A percentile compares a stretch with the other conserved stretches of the same genome.
phyloP scores from a whole-genome alignment of 1,139 yeast genomes.

The Barnettozyma hawaiiensis region DNA sequence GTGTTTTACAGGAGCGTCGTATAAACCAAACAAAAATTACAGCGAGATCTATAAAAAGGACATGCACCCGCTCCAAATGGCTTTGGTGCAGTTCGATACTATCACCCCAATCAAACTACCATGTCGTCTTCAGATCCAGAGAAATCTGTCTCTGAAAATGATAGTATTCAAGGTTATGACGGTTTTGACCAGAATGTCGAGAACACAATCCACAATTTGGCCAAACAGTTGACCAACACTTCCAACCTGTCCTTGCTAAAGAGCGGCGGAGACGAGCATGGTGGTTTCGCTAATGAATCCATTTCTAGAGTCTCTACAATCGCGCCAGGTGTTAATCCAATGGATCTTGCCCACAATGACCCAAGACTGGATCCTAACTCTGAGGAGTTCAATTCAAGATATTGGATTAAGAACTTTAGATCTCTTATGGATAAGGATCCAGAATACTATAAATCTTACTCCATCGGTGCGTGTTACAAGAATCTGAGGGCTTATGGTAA shows the following conservation, averaged over 20 bases:
- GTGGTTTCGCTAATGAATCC: neutral
- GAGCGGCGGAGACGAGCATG: neutral
- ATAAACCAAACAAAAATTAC: too few species aligned
- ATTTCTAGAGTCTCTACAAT: slow-evolving; percentile 22
- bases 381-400: slow-evolving; percentile 54
- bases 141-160: slow-evolving; percentile 2
- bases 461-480: slow-evolving; percentile 64
- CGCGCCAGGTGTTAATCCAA: slow-evolving; percentile 24
- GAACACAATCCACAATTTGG: slow-evolving; percentile 5
- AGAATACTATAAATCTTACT: slow-evolving; percentile 59
- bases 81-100: too few species aligned
- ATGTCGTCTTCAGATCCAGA: slow-evolving; percentile 6
- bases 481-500: slow-evolving; percentile 68
- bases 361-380: slow-evolving; percentile 49
- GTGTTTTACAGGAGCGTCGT: too few species aligned
- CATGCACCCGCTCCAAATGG: too few species aligned
- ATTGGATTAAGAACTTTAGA: slow-evolving; percentile 70
- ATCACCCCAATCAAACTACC: too few species aligned
- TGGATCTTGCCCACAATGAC: slow-evolving; percentile 36
- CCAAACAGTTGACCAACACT: slow-evolving; percentile 10
- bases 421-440: slow-evolving; percentile 51
- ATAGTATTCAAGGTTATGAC: slow-evolving; percentile 25
- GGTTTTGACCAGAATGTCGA: slow-evolving; percentile 32
- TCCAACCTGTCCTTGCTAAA: slow-evolving; percentile 2
- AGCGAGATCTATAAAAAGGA: neutral